A percentile compares a stretch with the other conserved stretches of the same genome.
Conservation (phyloP, 2,329 filamentous ascomycete species). For the Fusarium algeriense region DNA sequence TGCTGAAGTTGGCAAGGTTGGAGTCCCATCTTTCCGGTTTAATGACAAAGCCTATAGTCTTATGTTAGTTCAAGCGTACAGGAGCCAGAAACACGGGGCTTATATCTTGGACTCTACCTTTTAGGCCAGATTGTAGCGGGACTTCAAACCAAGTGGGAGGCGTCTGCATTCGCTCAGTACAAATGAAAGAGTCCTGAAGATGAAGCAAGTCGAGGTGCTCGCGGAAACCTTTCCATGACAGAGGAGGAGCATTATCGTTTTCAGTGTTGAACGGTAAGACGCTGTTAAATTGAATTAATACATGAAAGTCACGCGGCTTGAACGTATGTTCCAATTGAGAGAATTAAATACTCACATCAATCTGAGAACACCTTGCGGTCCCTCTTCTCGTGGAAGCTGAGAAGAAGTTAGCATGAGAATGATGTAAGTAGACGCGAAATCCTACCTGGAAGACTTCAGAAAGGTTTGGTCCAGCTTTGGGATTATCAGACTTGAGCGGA, state of each 20-base stretch:
- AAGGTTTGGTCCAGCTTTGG: not conserved
- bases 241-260: not conserved
- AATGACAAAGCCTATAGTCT: accelerated
- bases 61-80: too few relatives aligned
- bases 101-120: not conserved
- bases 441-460: not conserved
- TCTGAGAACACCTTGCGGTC: not conserved
- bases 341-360: not conserved
- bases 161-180: not conserved
- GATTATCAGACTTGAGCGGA: not conserved
- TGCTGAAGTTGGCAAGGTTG: not conserved
- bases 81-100: not conserved
- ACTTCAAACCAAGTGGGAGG: not conserved
- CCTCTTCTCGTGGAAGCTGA: not conserved
- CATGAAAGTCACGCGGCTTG: too few relatives aligned
- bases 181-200: not conserved
- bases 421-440: accelerated
- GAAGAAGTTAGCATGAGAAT: not conserved
- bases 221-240: not conserved
- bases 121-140: not conserved
- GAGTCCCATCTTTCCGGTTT: not conserved
- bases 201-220: not conserved
- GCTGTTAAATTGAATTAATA: not conserved
- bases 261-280: not conserved
- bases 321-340: not conserved